Conservation (phyloP, 1,139 yeast genomes). For the Torulaspora globosa region DNA sequence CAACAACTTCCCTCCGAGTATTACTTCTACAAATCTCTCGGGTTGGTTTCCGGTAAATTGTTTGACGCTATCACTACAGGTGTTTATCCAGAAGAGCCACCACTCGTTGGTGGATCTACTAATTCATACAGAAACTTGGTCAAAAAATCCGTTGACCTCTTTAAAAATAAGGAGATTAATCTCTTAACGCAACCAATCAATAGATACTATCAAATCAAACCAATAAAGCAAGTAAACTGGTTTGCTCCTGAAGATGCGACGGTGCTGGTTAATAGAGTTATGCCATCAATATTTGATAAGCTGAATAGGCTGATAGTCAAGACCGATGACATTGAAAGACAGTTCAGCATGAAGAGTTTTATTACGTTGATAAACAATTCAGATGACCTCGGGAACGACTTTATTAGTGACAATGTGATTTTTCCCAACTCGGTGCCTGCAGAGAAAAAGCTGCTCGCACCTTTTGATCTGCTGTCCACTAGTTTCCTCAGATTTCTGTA, state of each 20-base stretch:
- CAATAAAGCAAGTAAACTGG: conserved; percentile 57
- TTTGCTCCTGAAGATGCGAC: conserved; percentile 46
- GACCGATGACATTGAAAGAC: conserved; percentile 25
- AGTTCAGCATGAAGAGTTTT: conserved; percentile 32
- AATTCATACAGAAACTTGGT: conserved; percentile 57
- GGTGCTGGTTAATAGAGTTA: conserved; percentile 50
- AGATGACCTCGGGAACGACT: conserved; percentile 31
- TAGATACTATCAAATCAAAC: conserved; percentile 81
- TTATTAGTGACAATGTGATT: conserved; percentile 41
- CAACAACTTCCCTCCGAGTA: conserved; percentile 85
- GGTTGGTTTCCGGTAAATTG: conserved; percentile 62
- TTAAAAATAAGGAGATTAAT: conserved; percentile 59
- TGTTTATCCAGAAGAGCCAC: conserved; percentile 58
- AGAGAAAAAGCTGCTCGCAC: conserved; percentile 39
- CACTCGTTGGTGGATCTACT: conserved; percentile 62
- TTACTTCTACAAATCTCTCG: conserved; percentile 75
- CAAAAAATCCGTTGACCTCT: conserved; percentile 44
- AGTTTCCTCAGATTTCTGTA: conserved; percentile 55
- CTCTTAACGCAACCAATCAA: conserved; percentile 69
- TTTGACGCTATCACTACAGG: conserved; percentile 70
- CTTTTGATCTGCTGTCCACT: conserved; percentile 58
- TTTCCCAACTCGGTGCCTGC: conserved; percentile 34
- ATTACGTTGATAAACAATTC: conserved; percentile 28
- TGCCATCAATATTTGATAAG: conserved; percentile 45
- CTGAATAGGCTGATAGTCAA: conserved; percentile 41